Base-by-base conservation (phyloP, 177 flowering plant genomes). In the Vitis hybrid region DNA sequence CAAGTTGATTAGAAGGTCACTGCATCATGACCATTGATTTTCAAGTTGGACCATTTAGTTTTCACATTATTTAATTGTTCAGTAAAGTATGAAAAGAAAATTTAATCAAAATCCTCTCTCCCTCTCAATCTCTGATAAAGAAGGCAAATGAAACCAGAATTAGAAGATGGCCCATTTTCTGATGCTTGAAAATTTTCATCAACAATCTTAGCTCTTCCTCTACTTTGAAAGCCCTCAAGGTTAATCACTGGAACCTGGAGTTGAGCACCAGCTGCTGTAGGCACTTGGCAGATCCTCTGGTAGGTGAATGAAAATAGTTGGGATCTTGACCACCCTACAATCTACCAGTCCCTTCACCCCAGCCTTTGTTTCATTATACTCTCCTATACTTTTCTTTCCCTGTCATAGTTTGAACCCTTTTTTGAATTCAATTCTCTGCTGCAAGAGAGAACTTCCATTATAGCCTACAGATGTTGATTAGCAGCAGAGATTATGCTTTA, bases 281-380 rank as follows among this genome's bases (percentile, higher is more conserved):
- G 68, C 2, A 47, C 49, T 9, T 31, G 52, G 62, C 55, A 66
- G 31, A n/a, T 8, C 67, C 53, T 61, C 74, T 10, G 57, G 50
- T 24, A 66, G 63, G 11, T 61, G 69, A 17, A 75, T 50, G 81
- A 82, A 82, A 60, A 79, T 59, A 6, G 59, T 61, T 6, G 82
- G 85, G 15, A 77, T 44, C 22, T 74, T 77, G 18, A 44, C 14
- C 1, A 82, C 17, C 4, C 85, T 81, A 2, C 77, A 55, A 66
- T 82, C 77, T 4, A 75, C 71, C 1, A 82, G 73, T 6, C 82
- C 82, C 58, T 79, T 82, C 4, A 79, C 82, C 33, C 82, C 82
- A 2, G 79, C 66, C 59, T 72, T 77, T 13, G 82, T 74, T 13
- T 71, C 68, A 11, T 76, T 82, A 57, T 78, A 81, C 2, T 64